Evolutionary conservation across 2,329 filamentous ascomycete species (phyloP), one percentile per base, ranked within the genome.

Genomic region (Dactylellina leptospora): DNA sequence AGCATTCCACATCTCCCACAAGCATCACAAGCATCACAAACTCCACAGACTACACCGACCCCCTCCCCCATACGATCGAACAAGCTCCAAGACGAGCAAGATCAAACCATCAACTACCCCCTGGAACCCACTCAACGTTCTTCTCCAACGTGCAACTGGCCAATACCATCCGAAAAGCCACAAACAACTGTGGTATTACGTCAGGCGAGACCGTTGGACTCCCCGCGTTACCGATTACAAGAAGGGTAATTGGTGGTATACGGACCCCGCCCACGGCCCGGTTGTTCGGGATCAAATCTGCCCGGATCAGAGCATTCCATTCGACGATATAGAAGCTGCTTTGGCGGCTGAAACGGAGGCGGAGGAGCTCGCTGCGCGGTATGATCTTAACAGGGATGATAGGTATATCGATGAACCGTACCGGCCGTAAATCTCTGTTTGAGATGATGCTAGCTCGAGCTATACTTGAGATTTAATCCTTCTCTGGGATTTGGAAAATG

Each of bases 161-260:
- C 10, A 48, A 9, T 27, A 16, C n/a, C 23, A n/a, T 30, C 13
- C 28, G 2, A 11, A 8, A 9, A 45, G n/a, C 10, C 13, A 42
- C 6, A 9, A 30, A 36, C 10, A 5, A 6, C 9, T 22, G 20
- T 56, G 38, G 40, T 56, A 56, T 47, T 54, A 45, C 25, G 6
- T 13, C 3, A 8, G 27, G 20, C 16, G 23, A 11, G 40, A 23
- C 6, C 16, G 13, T 9, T 64, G 38, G 50, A 30, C 18, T n/a
- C 60, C 60, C 1, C 6, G 18, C 1, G 8, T 13, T 9, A 45
- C 16, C 10, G 60, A 64, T 27, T 16, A 4, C 9, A 40, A 48
- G 13, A 27, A 20, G 27, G 16, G 50, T 2, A 16, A 23, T 10
- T 64, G 60, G 60, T 64, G 50, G 50, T 64, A 64, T 25, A n/a